Percentiles rank a stretch among this genome's conserved stretches.
Conservation (phyloP, 2,329 filamentous ascomycete genomes). For the Exophiala dermatitidis region DNA sequence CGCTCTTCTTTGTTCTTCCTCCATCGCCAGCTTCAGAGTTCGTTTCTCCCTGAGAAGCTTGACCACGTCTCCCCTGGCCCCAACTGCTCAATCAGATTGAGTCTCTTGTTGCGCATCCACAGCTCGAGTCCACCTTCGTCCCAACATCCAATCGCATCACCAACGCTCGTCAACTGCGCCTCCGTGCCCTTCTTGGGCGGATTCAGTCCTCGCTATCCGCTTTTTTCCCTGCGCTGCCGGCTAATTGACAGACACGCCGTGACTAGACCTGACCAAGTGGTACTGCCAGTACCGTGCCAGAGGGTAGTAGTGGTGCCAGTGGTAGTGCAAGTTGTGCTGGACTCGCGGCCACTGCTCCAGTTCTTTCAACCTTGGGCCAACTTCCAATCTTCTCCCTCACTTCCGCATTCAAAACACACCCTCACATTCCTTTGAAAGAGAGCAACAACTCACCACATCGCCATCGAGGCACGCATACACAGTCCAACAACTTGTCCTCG, state of each 20-base stretch:
- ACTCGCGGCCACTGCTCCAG: neutral
- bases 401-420: conserved; percentile 1
- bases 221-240: neutral
- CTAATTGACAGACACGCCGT: neutral
- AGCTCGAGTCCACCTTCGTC: neutral
- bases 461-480: conserved; percentile 20
- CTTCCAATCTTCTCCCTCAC: conserved; percentile 2
- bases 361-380: neutral
- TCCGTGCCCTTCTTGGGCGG: neutral
- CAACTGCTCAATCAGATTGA: neutral
- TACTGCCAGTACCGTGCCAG: too few relatives aligned
- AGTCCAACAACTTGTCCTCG: conserved; percentile 1
- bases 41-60: too few relatives aligned
- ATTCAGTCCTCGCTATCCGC: neutral
- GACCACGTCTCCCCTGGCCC: too few relatives aligned
- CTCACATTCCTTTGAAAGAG: conserved; percentile 18
- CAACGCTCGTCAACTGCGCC: neutral
- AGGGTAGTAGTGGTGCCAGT: too few relatives aligned
- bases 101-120: neutral
- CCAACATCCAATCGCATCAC: neutral
- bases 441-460: conserved; percentile 12
- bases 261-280: too few relatives aligned
- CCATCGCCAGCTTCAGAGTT: too few relatives aligned
- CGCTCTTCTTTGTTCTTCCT: too few relatives aligned
- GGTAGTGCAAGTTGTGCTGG: too few relatives aligned